Conservation (phyloP, 148 eudicot genomes). For the Chenopodium formosanum region DNA sequence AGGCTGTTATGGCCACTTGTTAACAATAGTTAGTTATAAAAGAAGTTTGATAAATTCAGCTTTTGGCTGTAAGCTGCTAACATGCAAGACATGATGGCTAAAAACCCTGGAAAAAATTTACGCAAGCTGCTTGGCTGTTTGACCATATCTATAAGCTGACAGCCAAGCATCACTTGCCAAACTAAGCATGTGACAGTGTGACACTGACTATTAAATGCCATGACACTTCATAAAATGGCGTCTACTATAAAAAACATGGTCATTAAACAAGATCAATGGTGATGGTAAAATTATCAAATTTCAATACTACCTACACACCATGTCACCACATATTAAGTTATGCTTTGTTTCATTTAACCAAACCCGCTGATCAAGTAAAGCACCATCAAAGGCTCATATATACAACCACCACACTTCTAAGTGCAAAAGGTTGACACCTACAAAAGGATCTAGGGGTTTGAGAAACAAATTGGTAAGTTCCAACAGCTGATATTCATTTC, state of each 20-base stretch:
- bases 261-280: neutral
- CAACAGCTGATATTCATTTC: neutral
- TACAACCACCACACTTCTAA: neutral
- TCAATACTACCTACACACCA: neutral
- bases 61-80: neutral
- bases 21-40: too few relatives aligned
- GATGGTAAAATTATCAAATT: neutral
- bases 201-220: neutral
- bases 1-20: neutral
- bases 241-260: neutral
- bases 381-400: neutral
- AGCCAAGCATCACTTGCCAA: neutral
- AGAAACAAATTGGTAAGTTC: neutral
- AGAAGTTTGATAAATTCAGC: too few relatives aligned
- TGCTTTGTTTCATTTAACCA: neutral
- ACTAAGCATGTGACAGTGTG: neutral
- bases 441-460: neutral
- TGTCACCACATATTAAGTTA: neutral
- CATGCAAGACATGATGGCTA: neutral
- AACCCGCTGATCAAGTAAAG: neutral
- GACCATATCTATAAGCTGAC: neutral
- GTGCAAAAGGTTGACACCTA: neutral
- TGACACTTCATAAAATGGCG: neutral
- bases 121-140: neutral
- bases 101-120: neutral